A percentile compares a stretch with the other conserved stretches of the same genome.
phyloP scores from a whole-genome alignment of 2,329 filamentous ascomycete genomes.

The Sclerotinia borealis region DNA sequence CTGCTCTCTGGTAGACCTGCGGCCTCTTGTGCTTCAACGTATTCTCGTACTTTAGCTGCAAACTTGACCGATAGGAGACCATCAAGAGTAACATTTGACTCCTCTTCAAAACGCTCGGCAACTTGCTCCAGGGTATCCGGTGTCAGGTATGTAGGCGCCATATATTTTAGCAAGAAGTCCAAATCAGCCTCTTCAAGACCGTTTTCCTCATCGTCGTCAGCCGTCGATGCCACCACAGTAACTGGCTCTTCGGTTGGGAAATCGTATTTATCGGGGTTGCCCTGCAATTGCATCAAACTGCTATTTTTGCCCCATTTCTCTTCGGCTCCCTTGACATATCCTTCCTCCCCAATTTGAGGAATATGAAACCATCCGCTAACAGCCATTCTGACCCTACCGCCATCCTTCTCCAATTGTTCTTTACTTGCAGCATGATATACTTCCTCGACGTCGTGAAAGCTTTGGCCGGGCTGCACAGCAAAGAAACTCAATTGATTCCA shows the following conservation, averaged over 20 bases:
- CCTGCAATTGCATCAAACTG: slow-evolving; percentile 86
- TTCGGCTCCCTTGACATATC: slow-evolving; percentile 81
- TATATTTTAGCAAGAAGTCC: slow-evolving; percentile 84
- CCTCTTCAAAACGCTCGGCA: slow-evolving; percentile 70
- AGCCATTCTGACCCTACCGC: slow-evolving; percentile 84
- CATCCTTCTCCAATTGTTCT: slow-evolving; percentile 59
- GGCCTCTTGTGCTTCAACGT: slow-evolving; percentile 62
- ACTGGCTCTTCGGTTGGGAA: slow-evolving; percentile 60
- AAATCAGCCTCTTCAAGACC: slow-evolving; percentile 73
- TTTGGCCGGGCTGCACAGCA: slow-evolving; percentile 95
- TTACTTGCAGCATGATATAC: slow-evolving; percentile 68
- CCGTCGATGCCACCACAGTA: slow-evolving; percentile 33
- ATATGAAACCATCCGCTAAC: slow-evolving; percentile 99
- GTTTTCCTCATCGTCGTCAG: slow-evolving; percentile 38
- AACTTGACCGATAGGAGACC: slow-evolving; percentile 77
- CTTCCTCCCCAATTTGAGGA: slow-evolving; percentile 87
- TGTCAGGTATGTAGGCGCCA: slow-evolving; percentile 83
- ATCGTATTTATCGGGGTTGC: slow-evolving; percentile 86
- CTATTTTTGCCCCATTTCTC: slow-evolving; percentile 85
- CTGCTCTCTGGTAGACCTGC: slow-evolving; percentile 41
- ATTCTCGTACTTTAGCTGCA: slow-evolving; percentile 60
- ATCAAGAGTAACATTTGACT: slow-evolving; percentile 77
- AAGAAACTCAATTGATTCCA: slow-evolving; percentile 99
- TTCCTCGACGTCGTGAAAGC: slow-evolving; percentile 98
- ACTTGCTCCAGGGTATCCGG: slow-evolving; percentile 86